phyloP scores from a whole-genome alignment of 441 rosid species.

The Sinapis alba region DNA sequence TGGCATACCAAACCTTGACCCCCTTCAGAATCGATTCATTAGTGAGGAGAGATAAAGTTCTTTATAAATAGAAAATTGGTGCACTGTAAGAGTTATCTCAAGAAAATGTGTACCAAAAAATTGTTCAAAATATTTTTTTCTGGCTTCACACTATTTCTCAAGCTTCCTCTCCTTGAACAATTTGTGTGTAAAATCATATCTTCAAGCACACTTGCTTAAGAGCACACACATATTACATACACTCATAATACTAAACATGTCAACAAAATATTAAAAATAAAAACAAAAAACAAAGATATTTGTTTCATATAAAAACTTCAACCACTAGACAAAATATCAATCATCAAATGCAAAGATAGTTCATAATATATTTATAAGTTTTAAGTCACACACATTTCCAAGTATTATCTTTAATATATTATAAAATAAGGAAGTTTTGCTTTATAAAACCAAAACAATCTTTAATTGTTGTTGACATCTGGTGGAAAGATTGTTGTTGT shows the following conservation, averaged over 20 bases:
- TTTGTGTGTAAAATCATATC: background rate
- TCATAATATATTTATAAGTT: background rate
- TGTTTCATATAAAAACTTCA: background rate
- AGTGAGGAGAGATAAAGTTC: too few species aligned
- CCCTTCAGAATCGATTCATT: too few species aligned
- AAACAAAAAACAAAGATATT: background rate
- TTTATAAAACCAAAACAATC: background rate
- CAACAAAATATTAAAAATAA: background rate
- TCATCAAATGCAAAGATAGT: background rate
- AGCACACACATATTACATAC: background rate
- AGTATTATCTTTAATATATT: background rate
- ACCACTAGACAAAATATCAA: background rate
- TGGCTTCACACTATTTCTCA: too few species aligned
- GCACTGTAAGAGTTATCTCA: too few species aligned
- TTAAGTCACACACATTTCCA: background rate
- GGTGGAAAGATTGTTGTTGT: background rate
- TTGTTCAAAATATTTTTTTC: too few species aligned
- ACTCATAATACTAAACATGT: background rate
- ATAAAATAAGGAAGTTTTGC: background rate
- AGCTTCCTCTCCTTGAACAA: too few species aligned
- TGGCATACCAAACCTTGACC: too few species aligned
- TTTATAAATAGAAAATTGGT: too few species aligned
- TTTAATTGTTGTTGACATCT: background rate
- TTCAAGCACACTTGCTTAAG: background rate
- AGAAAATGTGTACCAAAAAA: too few species aligned